Percentiles rank a stretch among this genome's conserved stretches.
Conservation (phyloP, 2,329 filamentous ascomycete species). For the Cytospora leucostoma region DNA sequence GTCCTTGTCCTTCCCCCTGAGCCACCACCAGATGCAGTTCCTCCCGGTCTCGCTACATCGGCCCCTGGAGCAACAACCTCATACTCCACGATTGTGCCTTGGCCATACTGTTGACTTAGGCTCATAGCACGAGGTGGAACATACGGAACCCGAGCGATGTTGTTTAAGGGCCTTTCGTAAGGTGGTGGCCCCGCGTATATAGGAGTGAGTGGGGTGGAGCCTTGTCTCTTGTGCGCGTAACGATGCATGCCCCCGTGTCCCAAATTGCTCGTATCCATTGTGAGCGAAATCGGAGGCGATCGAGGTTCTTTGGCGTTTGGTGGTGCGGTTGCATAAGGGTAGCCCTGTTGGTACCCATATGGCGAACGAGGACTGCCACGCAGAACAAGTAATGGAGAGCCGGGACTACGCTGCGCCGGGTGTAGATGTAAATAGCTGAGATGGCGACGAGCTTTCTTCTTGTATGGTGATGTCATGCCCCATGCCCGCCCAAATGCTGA, state of each 20-base stretch:
- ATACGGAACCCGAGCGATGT: constrained; percentile 17
- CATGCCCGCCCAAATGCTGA: constrained; percentile 44
- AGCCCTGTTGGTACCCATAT: neutral
- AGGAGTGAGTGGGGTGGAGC: constrained; percentile 1
- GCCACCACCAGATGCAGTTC: neutral
- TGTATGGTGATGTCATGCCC: constrained; percentile 41
- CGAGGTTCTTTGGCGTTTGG: constrained; percentile 13
- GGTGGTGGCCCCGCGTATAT: constrained; percentile 6
- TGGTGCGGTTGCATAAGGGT: neutral
- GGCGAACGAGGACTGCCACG: constrained; percentile 10
- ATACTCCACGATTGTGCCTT: constrained; percentile 19
- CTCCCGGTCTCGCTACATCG: constrained; percentile 14
- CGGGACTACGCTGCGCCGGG: constrained; percentile 8
- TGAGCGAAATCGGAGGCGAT: constrained; percentile 7
- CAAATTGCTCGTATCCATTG: neutral
- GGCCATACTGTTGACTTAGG: constrained; percentile 20
- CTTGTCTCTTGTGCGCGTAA: constrained; percentile 22
- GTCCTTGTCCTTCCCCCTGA: constrained; percentile 17
- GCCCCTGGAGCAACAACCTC: constrained; percentile 3
- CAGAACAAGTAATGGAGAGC: neutral
- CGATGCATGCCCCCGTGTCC: constrained; percentile 1
- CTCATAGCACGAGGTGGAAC: constrained; percentile 17
- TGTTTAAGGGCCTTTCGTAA: constrained; percentile 16
- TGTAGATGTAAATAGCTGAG: neutral
- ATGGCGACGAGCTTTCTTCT: constrained; percentile 4